Evolutionary conservation across 2,329 filamentous ascomycete species (phyloP).

Genomic region (Rutstroemia sp.): DNA sequence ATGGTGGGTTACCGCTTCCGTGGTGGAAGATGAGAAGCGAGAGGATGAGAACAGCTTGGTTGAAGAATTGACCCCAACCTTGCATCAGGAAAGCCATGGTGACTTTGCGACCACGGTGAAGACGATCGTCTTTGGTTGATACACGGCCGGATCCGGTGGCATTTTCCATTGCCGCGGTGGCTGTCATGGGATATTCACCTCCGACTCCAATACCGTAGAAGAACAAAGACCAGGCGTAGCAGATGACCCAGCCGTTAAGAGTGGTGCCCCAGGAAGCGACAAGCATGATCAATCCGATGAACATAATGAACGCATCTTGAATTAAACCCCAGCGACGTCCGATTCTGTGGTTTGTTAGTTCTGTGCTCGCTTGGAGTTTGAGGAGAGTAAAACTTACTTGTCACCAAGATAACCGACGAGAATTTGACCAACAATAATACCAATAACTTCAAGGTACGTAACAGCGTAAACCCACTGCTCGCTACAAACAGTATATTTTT

Average conservation of each 20-base stretch:
- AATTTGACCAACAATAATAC: conserved; percentile 92
- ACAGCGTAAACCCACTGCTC: conserved; percentile 76
- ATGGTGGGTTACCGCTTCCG: conserved; percentile 51
- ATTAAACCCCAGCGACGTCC: conserved; percentile 93
- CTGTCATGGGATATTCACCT: conserved; percentile 94
- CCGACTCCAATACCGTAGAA: conserved; percentile 74
- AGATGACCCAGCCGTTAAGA: conserved; percentile 92
- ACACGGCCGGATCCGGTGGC: conserved; percentile 78
- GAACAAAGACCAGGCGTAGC: conserved; percentile 91
- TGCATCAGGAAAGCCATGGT: conserved; percentile 97
- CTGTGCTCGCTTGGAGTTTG: neutral
- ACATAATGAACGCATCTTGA: conserved; percentile 92
- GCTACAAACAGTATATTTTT: conserved; percentile 55
- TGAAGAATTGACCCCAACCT: conserved; percentile 93
- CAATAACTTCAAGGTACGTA: conserved; percentile 85
- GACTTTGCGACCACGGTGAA: conserved; percentile 93
- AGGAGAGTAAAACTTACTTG: conserved; percentile 39
- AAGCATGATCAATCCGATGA: conserved; percentile 84
- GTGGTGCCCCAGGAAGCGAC: conserved; percentile 83
- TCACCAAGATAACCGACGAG: conserved; percentile 75
- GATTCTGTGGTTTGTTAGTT: conserved; percentile 47
- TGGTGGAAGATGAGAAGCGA: conserved; percentile 84
- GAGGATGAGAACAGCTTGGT: conserved; percentile 84
- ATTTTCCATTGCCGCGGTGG: conserved; percentile 90
- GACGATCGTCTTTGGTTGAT: conserved; percentile 84